Base-by-base conservation (phyloP, 2,329 filamentous ascomycete species). In the Emericellopsis cladophorae region DNA sequence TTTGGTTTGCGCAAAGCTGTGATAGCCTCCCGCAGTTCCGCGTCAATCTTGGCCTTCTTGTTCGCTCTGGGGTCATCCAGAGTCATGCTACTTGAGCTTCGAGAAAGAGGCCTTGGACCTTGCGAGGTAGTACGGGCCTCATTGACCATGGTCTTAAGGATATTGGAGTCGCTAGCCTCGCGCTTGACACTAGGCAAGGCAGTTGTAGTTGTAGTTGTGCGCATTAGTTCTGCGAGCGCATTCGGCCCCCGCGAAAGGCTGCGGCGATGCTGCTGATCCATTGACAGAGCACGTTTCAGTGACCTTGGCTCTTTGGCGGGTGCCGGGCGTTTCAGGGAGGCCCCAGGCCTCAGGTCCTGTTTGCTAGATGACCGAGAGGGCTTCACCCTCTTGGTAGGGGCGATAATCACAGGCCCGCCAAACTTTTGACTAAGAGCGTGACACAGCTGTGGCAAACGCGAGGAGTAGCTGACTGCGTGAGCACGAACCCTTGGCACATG, bases 1-100 rank as follows among this genome's bases (percentile, higher is more conserved):
- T 90, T 88, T 1, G 85, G 85, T 57, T 80, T 86, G 55, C 83
- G 80, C 34, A 90, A 57, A 9, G 79, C 73, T 6, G 74, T 74
- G 39, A 92, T 89, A 8, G 85, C 85, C 44, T 85, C 75, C 48
- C 77, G 75, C 29, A 90, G 60, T 51, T 88, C 80, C 23, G 79
- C 75, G 37, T 86, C 77, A 2, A 86, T 70, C 18, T 73, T 60
- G 3, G 78, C 79, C 53, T 81, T 81, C 55, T 76, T 83, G 50
- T 66, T 76, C 26, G 74, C 67, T 57, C 75, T 84, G 1, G 63
- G 55, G 42, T 79, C 74, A 2, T 69, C 68, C 24, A 68, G 57
- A 31, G 64, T 68, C 23, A 66, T 67, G 46, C 71, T 65, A 48
- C 69, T 71, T 41, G 61, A 67, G 48, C 60, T 62, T 37, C 64